These are phyloP conservation scores for Suillus occidentalis DNA, from an alignment of 768 basidiomycete genomes.

Conservation along the genomic window DNA sequence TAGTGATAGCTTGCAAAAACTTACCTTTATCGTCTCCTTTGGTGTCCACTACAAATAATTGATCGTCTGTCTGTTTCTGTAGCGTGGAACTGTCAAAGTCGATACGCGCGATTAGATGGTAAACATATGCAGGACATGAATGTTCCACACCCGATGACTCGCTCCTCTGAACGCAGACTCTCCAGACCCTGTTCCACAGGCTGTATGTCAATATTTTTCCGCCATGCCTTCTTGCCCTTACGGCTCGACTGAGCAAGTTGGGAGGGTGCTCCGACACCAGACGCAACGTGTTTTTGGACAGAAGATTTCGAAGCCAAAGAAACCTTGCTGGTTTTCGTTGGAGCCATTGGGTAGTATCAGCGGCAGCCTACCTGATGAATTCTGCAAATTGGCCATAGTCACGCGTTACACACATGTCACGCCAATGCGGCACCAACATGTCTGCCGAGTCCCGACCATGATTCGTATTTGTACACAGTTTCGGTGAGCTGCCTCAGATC, in stretches of 20 bases:
- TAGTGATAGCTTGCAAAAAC: conserved; percentile 17
- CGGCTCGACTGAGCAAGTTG: conserved; percentile 62
- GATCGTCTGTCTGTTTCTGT: conserved; percentile 65
- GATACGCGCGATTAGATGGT: background rate
- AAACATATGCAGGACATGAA: background rate
- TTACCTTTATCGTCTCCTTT: conserved; percentile 74
- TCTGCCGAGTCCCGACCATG: conserved; percentile 23
- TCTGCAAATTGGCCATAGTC: background rate
- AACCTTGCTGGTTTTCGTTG: background rate
- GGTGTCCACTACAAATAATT: conserved; percentile 80
- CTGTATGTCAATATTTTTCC: conserved; percentile 88
- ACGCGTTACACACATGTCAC: background rate
- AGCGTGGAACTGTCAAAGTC: conserved; percentile 49
- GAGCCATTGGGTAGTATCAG: background rate
- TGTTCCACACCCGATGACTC: conserved; percentile 66
- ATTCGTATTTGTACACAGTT: conserved; percentile 17
- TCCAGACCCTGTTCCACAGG: conserved; percentile 79
- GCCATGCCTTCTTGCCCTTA: conserved; percentile 92
- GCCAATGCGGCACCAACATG: too few species aligned
- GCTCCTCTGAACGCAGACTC: conserved; percentile 75
- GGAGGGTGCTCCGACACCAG: conserved; percentile 26
- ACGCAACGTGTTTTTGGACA: conserved; percentile 12
- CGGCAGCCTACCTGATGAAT: background rate
- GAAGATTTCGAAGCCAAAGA: conserved; percentile 7
- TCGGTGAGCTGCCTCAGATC: conserved; percentile 18